A percentile compares a stretch with the other conserved stretches of the same genome.
Conservation (phyloP, 2,329 filamentous ascomycete species). For the Neofusicoccum umdonicola region DNA sequence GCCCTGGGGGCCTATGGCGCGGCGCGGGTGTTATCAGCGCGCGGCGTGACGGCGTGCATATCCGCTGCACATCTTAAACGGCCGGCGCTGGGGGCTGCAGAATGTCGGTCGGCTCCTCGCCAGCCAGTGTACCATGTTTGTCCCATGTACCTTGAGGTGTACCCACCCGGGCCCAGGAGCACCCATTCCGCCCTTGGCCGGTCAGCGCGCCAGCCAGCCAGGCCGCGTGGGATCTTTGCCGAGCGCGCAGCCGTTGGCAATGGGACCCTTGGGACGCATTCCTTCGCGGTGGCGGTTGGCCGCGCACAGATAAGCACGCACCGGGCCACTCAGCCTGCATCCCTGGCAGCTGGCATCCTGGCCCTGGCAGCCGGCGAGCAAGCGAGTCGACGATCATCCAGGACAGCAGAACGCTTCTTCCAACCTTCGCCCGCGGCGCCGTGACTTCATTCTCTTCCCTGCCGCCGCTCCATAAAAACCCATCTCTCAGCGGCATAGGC, state of each 20-base stretch:
- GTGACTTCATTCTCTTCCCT: background rate
- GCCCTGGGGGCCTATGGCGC: background rate
- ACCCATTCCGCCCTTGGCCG: background rate
- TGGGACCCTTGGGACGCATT: background rate
- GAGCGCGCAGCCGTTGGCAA: slow-evolving; percentile 8
- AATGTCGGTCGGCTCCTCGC: background rate
- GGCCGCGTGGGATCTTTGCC: slow-evolving; percentile 4
- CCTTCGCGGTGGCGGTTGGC: background rate
- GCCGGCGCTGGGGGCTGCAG: slow-evolving; percentile 3
- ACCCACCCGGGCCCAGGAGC: slow-evolving; percentile 1
- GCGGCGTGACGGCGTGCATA: slow-evolving; percentile 11
- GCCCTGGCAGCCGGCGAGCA: background rate
- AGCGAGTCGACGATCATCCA: slow-evolving; percentile 15
- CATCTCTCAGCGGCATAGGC: slow-evolving; percentile 12
- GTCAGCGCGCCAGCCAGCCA: background rate
- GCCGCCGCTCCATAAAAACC: slow-evolving; percentile 11
- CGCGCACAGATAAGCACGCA: background rate
- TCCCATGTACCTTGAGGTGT: background rate
- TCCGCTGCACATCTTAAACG: slow-evolving; percentile 8
- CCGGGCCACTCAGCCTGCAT: background rate
- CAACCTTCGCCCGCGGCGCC: slow-evolving; percentile 13
- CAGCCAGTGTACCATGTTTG: background rate
- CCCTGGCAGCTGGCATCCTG: background rate
- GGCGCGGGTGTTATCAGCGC: slow-evolving; percentile 6
- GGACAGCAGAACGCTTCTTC: slow-evolving; percentile 15